Evolutionary conservation across 2,329 filamentous ascomycete species (phyloP), one percentile per base, ranked within the genome.

Genomic region (Curvularia lunata): DNA sequence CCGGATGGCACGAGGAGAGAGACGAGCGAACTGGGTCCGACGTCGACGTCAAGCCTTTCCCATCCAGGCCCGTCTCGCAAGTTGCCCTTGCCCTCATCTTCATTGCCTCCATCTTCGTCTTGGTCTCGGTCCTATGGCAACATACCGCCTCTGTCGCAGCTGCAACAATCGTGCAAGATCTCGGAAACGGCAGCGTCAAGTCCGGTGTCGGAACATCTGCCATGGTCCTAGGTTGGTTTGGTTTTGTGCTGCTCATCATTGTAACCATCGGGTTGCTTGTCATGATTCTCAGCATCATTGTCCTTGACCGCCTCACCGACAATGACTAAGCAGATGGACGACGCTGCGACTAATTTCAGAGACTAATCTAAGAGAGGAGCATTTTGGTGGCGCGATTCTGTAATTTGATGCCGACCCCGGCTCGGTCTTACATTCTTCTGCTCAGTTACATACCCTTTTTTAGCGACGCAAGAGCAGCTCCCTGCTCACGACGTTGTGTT

Each of bases 221-320:
- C 55, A 98, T 99, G 91, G 91, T 97, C 18, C 84, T 99, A 72
- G 95, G 95, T 58, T 99, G 95, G 95, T 98, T 99, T 79, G 91
- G 91, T 41, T 98, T 99, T 73, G 90, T 91, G 21, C 78, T 98
- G 52, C 84, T 99, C 64, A 96, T 99, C 69, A 89, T 98, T 61
- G 94, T 98, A 52, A 98, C 94, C 48, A 95, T 98, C 72, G 95
- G 94, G 54, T 79, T 98, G 77, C 82, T 99, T 62, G 90, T 97
- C 72, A 98, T 98, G 92, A 97, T 97, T 71, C 81, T 98, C 76
- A 97, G 92, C 80, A 95, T 97, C 74, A 86, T 88, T 67, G 84
- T 97, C 55, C 80, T 97, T 64, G 84, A 87, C 67, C 84, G 90
- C 58, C 75, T 83, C 71, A 82, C 81, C 57, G 81, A 82, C 64